These are phyloP conservation scores for Betula pendula DNA, from an alignment of 306 rosid species.

Conservation along the genomic window DNA sequence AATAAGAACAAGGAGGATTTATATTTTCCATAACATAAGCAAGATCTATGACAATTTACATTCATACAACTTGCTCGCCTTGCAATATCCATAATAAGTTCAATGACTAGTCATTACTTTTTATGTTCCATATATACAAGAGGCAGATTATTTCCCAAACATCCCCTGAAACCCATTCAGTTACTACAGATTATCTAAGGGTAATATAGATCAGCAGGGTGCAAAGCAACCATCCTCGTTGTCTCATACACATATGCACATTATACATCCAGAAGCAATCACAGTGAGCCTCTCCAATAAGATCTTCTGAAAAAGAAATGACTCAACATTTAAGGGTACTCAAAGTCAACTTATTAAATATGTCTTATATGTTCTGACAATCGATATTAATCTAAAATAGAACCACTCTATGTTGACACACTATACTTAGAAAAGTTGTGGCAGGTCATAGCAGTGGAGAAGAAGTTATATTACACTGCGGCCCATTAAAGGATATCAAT, in stretches of 20 bases:
- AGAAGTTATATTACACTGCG: neutral
- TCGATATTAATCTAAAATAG: neutral
- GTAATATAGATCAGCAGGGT: neutral
- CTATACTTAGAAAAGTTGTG: neutral
- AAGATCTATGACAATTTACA: conserved; percentile 1
- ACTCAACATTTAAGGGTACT: neutral
- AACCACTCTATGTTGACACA: neutral
- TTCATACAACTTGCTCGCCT: conserved; percentile 3
- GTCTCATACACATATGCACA: neutral
- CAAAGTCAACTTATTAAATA: neutral
- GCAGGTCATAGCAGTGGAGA: neutral
- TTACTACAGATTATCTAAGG: neutral
- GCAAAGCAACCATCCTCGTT: neutral
- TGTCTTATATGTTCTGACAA: neutral
- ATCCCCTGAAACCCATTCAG: neutral
- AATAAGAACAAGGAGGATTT: conserved; percentile 27
- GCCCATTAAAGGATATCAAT: neutral
- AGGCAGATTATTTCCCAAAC: conserved; percentile 19
- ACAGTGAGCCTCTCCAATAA: conserved; percentile 2
- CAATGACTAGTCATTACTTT: conserved; percentile 11
- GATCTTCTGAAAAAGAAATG: neutral
- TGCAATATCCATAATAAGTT: conserved; percentile 15
- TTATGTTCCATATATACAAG: neutral
- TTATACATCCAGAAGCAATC: neutral
- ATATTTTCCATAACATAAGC: conserved; percentile 20